Evolutionary conservation across 208 protist species (phyloP).

Genomic region (Kentomonas sorsogonicus): DNA sequence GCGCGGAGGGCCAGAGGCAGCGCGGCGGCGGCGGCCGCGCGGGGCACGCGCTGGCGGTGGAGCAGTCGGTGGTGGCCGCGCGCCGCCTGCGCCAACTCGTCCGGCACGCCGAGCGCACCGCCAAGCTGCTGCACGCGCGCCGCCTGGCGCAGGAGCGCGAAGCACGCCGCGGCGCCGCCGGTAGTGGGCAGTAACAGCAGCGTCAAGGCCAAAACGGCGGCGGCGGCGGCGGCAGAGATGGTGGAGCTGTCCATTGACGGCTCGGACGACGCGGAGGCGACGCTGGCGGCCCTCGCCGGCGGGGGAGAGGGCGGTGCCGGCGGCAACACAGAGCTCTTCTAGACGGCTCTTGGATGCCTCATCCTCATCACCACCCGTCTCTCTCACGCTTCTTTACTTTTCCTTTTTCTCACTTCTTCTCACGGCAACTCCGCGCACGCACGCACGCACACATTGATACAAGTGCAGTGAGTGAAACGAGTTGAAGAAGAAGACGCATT

Average conservation of each 20-base stretch:
- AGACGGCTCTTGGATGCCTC: no score
- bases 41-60: constrained; percentile 36
- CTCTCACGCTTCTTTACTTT: constrained; percentile 9
- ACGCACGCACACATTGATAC: background rate
- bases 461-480: no score
- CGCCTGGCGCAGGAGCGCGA: constrained; percentile 24
- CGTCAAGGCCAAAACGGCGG: background rate
- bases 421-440: background rate
- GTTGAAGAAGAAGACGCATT: background rate
- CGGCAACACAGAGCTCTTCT: no score
- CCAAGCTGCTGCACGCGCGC: constrained; percentile 48
- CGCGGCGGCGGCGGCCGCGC: background rate
- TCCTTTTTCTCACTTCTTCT: constrained; percentile 8
- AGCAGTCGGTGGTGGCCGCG: constrained; percentile 75
- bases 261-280: no score
- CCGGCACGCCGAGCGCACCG: constrained; percentile 61
- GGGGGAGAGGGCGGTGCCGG: no score
- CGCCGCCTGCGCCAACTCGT: constrained; percentile 82
- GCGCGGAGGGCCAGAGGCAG: background rate
- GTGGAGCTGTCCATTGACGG: no score
- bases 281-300: no score
- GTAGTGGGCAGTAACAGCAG: background rate
- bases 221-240: background rate
- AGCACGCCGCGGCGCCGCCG: background rate
- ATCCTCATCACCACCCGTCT: no score